Base-by-base conservation (phyloP, 306 rosid genomes). In the Castanopsis chinensis region DNA sequence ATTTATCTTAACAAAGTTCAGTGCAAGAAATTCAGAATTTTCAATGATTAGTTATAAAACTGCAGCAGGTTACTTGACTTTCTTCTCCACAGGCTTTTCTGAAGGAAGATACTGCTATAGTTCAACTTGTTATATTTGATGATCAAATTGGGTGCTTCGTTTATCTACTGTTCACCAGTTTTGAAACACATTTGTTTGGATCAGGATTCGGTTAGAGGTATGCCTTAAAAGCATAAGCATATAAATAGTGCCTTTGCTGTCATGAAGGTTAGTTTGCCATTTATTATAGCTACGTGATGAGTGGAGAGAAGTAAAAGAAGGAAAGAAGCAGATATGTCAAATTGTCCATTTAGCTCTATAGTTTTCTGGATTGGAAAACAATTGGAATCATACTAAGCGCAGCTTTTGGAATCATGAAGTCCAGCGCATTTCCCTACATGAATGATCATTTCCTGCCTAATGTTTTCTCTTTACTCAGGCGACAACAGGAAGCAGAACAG, bases 171-270 rank as follows among this genome's bases (percentile, higher is more conserved):
- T 96, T 93, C 94, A 87, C 92, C 98, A 91, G 92, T 93, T 93
- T 89, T 93, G 93, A 84, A 85, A 89, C 91, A 88, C 96, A 86
- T 90, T 89, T 96, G 92, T 93, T 91, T 91, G 96, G 99, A 96
- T 96, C 98, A 84, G 98, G 92, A 91, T 93, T 88, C 91, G 63
- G 77, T 86, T 90, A 96, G 99, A 91, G 99, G 99, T 93, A 91
- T 93, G 97, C 97, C 94, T 91, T 93, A 87, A 91, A 90, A 90
- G 99, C 90, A 87, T 92, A 89, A 91, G 90, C 95, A 78, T 91
- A 79, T 84, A 77, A 81, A 83, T 89, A 88, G 90, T 86, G 86
- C 88, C 87, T 82, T 85, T 86, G 86, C 81, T 91, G 78, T 82
- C 91, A 83, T 87, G 94, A 87, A 91, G 97, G 98, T 93, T 90